Evolutionary conservation across 495 filamentous ascomycete species (phyloP), one percentile per base, ranked within the genome.

Genomic region (Penicillium angulare): DNA sequence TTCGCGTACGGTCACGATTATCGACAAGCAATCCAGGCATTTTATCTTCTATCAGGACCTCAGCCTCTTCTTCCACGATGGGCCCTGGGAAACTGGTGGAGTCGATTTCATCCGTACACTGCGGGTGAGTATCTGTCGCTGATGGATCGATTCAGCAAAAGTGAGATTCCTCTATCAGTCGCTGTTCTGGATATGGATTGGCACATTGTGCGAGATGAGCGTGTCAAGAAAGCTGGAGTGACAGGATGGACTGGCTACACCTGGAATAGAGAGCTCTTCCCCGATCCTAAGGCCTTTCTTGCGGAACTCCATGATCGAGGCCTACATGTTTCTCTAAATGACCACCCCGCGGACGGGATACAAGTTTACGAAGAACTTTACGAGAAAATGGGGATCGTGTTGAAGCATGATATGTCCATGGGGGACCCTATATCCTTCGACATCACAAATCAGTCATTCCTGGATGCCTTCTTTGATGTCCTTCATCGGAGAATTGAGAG

Each of bases 71-170:
- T 85, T 3, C 81, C 81, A 0, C 72, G 80, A 8, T 85, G 69
- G 66, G 68, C 74, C 0, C 61, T 85, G n/a, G 81, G 81, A 0
- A 85, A 85, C 51, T 85, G 81, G 81, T 85, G 80, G 80, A 80
- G 76, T 21, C 69, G 81, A 9, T 85, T 83, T 57, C 73, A 84
- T 55, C 68, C 66, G 1, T 85, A 82, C 55, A 57, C 57, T 1
- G 65, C 61, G 6, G 52, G 69, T 13, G 80, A 83, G 53, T 83
- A 82, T 57, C 36, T 82, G 3, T 57, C 59, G 3, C 61, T 85
- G 18, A 73, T 84, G 69, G 71, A 78, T 51, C 60, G 63, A 18
- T 82, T 84, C 50, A 47, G 59, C 24, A 32, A 55, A 12, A 62
- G 76, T 18, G 59, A 61, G 0, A 75, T 84, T n/a, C 81, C 81